Conservation (phyloP, 2,329 filamentous ascomycete species). For the Clarireedia paspali region DNA sequence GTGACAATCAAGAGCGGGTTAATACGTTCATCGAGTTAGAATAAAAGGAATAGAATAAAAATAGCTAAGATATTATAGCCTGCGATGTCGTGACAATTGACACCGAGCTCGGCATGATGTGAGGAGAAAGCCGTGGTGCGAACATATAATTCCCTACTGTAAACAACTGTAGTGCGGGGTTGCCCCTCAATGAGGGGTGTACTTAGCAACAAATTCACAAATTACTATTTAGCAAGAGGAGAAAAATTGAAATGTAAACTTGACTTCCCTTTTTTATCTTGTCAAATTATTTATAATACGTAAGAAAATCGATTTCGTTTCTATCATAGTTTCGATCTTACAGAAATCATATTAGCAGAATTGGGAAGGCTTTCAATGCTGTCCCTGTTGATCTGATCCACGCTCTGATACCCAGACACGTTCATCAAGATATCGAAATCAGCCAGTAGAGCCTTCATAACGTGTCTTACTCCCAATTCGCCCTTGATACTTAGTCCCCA, state of each 20-base stretch:
- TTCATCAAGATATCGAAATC: constrained; percentile 57
- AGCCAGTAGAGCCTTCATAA: constrained; percentile 52
- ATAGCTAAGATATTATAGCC: not conserved
- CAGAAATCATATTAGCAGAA: constrained; percentile 32
- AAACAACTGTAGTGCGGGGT: too few species aligned
- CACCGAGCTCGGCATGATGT: constrained; percentile 1
- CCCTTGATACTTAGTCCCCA: constrained; percentile 53
- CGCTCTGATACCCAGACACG: constrained; percentile 45
- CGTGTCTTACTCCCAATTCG: constrained; percentile 52
- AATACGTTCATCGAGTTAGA: not conserved
- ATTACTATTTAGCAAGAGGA: too few species aligned
- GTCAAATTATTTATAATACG: too few species aligned
- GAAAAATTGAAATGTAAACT: not conserved
- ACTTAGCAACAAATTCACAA: too few species aligned
- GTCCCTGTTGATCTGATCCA: constrained; percentile 43
- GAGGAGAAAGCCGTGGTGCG: not conserved
- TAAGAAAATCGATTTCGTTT: not conserved
- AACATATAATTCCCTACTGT: not conserved
- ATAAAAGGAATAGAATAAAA: not conserved
- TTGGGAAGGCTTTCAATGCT: constrained; percentile 36
- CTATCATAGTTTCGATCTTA: constrained; percentile 26
- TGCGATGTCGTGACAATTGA: constrained; percentile 1
- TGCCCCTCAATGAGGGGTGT: too few species aligned
- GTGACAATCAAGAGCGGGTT: not conserved
- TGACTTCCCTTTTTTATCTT: not conserved